These are phyloP conservation scores for Aspergillus alliaceus DNA, from an alignment of 2,329 filamentous ascomycete genomes.

Conservation along the genomic window DNA sequence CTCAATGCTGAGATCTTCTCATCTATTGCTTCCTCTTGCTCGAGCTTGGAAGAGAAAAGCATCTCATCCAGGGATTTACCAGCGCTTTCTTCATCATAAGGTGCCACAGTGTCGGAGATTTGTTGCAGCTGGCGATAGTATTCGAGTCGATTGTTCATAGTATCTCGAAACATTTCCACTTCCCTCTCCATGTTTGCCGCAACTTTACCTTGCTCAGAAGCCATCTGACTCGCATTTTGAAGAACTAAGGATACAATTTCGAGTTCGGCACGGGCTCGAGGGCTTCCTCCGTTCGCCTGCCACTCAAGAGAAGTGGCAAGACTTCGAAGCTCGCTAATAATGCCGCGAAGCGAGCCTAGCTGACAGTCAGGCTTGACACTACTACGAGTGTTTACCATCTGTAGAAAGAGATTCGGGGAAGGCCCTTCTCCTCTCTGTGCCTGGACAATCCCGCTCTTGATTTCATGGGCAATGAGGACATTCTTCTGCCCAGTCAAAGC, in stretches of 20 bases:
- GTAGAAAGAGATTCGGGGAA: conserved; percentile 63
- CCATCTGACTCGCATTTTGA: conserved; percentile 55
- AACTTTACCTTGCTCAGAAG: conserved; percentile 53
- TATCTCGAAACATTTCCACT: conserved; percentile 69
- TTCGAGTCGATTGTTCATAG: conserved; percentile 82
- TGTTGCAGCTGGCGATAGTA: conserved; percentile 89
- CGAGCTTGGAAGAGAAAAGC: conserved; percentile 44
- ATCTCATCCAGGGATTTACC: conserved; percentile 56
- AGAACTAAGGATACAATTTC: conserved; percentile 65
- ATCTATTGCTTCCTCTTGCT: conserved; percentile 54
- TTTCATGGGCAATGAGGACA: conserved; percentile 71
- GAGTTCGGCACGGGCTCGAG: conserved; percentile 62
- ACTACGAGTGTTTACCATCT: conserved; percentile 49
- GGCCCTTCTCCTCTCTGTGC: conserved; percentile 68
- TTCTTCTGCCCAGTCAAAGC: conserved; percentile 77
- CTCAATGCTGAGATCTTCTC: conserved; percentile 62
- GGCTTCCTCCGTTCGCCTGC: conserved; percentile 55
- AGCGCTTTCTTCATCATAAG: conserved; percentile 64
- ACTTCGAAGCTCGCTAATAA: conserved; percentile 68
- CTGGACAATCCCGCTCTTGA: conserved; percentile 58
- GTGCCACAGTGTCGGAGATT: conserved; percentile 83
- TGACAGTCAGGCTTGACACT: conserved; percentile 46
- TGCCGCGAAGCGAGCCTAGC: conserved; percentile 66
- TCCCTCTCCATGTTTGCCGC: conserved; percentile 59
- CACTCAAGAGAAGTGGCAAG: conserved; percentile 61